Evolutionary conservation across 2,329 filamentous ascomycete genomes (phyloP), one percentile per base, ranked within the genome.

Genomic region (Huntiella abstrusa): DNA sequence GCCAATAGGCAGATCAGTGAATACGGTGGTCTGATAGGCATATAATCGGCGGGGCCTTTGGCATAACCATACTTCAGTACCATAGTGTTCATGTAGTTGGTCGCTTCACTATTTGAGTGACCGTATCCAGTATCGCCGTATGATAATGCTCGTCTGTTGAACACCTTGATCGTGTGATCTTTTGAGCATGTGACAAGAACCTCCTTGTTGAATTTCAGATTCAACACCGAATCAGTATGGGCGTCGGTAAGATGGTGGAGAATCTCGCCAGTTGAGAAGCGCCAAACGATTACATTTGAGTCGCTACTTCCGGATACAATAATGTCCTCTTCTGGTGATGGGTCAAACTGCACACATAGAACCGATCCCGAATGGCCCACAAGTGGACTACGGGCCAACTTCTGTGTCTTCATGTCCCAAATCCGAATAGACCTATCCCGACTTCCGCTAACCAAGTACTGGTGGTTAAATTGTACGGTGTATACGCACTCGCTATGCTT

Each of bases 171-270:
- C 0, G 81, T 81, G 60, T 87, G 92, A 61, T 98, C 91, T 60
- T 98, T 98, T 42, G 88, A 96, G 56, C 91, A 96, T 0, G 91
- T 98, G 10, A 96, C 85, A 3, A 98, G 69, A 52, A 92, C 92
- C 6, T 84, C 75, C 53, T 84, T 80, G 57, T 96, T 87, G 54
- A 96, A 98, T 51, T 83, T 76, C 48, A 98, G 76, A 56, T 96
- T 96, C 12, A 98, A 67, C 0, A 98, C 87, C 0, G 88, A 94
- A 60, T 98, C 91, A 28, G 70, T 67, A 58, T 98, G 91, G 0
- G 88, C 88, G 39, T 75, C 69, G 1, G 69, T 68, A 32, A 96
- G 73, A 48, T 77, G 77, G 55, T 87, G 82, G 10, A 96, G 62
- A 33, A 84, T 73, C 56, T 87, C 68, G 3, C 91, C 91, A 0